Conservation (phyloP, 495 filamentous ascomycete species). For the Penicillium herquei region DNA sequence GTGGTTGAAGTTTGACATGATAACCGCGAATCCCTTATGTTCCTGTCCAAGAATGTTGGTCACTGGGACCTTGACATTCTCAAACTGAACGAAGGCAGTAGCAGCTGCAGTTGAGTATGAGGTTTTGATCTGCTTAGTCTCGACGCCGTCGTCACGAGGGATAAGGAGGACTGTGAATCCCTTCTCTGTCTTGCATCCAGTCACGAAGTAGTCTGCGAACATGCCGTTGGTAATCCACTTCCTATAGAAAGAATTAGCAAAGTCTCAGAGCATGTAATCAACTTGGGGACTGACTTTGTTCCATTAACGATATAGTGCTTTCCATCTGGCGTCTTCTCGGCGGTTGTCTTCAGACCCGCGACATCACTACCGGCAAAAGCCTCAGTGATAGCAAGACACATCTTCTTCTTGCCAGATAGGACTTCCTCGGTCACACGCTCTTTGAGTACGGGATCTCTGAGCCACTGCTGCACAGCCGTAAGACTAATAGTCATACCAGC, state of each 20-base stretch:
- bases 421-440: conserved; percentile 68
- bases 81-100: conserved; percentile 79
- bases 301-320: conserved; percentile 85
- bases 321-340: conserved; percentile 76
- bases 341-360: conserved; percentile 77
- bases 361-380: conserved; percentile 89
- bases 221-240: conserved; percentile 94
- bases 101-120: conserved; percentile 77
- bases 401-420: conserved; percentile 79
- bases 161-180: conserved; percentile 79
- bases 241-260: conserved; percentile 20
- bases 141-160: conserved; percentile 63
- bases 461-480: conserved; percentile 78
- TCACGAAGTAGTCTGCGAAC: conserved; percentile 81
- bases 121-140: conserved; percentile 82
- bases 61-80: conserved; percentile 82
- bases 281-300: conserved; percentile 54
- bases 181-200: conserved; percentile 77
- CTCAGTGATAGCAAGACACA: conserved; percentile 84
- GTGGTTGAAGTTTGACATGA: conserved; percentile 86
- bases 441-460: conserved; percentile 63
- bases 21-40: conserved; percentile 85
- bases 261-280: not conserved
- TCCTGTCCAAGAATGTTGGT: conserved; percentile 79
- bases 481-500: conserved; percentile 83